A percentile compares a stretch with the other conserved stretches of the same genome.
Evolutionary conservation across 2,329 filamentous ascomycete genomes (phyloP).

Genomic region (Aspergillus sp.): DNA sequence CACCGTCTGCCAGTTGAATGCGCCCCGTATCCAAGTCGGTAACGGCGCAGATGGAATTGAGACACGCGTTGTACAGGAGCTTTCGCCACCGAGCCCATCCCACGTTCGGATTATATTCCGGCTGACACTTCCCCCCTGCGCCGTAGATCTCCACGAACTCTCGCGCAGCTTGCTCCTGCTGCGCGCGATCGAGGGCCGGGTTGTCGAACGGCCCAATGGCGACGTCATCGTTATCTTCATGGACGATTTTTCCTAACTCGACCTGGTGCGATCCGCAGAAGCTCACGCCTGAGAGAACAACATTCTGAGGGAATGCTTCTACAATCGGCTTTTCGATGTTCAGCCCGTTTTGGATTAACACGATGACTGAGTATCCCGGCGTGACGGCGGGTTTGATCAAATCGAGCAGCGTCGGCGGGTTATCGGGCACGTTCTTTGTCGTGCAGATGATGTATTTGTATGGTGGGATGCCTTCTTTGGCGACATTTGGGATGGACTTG

Average conservation of each 20-base stretch:
- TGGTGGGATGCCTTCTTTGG: conserved; percentile 5
- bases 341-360: conserved; percentile 62
- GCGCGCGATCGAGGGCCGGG: conserved; percentile 5
- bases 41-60: conserved; percentile 54
- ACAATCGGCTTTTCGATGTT: conserved; percentile 61
- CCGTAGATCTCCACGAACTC: conserved; percentile 51
- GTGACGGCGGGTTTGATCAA: conserved; percentile 55
- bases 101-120: conserved; percentile 37
- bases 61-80: conserved; percentile 51
- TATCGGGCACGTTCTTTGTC: conserved; percentile 60
- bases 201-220: conserved; percentile 52
- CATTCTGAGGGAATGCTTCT: conserved; percentile 50
- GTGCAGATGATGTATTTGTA: conserved; percentile 59
- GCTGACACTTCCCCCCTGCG: conserved; percentile 46
- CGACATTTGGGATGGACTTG: conserved; percentile 50
- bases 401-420: conserved; percentile 49
- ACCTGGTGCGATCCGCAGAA: conserved; percentile 53
- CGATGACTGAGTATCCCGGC: conserved; percentile 51
- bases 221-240: conserved; percentile 53
- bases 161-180: conserved; percentile 32
- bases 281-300: conserved; percentile 54
- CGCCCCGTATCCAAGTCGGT: conserved; percentile 51
- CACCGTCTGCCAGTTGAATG: conserved; percentile 46
- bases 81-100: conserved; percentile 29
- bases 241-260: conserved; percentile 48